Evolutionary conservation across 306 rosid species (phyloP).

Genomic region (Cucumis sativus): Cucumber_9930_V3 NC_026661.2:19008501-19009000

Average conservation of each 20-base stretch:
- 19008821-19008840: conserved; percentile 78
- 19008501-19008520: neutral
- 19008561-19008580: neutral
- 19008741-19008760: conserved; percentile 70
- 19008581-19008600: neutral
- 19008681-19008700: conserved; percentile 23
- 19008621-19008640: neutral
- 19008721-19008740: conserved; percentile 67
- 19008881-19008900: neutral
- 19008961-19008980: neutral
- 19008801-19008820: conserved; percentile 80
- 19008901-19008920: neutral
- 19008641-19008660: neutral
- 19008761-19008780: conserved; percentile 78
- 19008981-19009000: neutral
- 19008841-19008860: conserved; percentile 81
- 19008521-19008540: neutral
- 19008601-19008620: neutral
- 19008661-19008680: neutral
- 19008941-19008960: neutral
- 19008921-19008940: neutral
- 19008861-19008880: conserved; percentile 30
- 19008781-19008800: conserved; percentile 42
- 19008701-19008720: conserved; percentile 97
- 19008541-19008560: neutral